Evolutionary conservation across 2,329 filamentous ascomycete genomes (phyloP).

Genomic region (Colletotrichum gigasporum): DNA sequence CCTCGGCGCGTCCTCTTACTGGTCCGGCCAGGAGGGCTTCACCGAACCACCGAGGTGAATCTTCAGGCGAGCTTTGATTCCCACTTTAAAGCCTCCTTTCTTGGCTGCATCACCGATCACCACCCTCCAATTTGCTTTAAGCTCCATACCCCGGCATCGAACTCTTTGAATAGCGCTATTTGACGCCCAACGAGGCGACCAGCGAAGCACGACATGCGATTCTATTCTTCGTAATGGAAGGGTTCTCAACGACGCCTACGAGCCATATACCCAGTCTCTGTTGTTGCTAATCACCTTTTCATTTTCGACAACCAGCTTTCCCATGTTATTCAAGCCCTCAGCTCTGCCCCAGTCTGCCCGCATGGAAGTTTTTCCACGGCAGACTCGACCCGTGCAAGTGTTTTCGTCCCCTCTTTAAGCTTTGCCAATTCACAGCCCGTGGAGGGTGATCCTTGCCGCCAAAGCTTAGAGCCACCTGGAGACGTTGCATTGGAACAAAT

Average conservation of each 20-base stretch:
- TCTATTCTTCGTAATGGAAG: too few species aligned
- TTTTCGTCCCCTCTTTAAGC: conserved; percentile 1
- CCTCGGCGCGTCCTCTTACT: too few species aligned
- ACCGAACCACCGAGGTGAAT: too few species aligned
- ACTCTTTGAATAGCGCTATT: background rate
- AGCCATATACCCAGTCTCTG: too few species aligned
- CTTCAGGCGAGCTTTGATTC: too few species aligned
- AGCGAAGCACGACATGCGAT: background rate
- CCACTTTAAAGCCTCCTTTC: too few species aligned
- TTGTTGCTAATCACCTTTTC: too few species aligned
- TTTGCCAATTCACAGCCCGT: background rate
- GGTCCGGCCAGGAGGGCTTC: too few species aligned
- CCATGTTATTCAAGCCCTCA: too few species aligned
- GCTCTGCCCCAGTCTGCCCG: too few species aligned
- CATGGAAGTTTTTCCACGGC: background rate
- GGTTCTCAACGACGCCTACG: too few species aligned
- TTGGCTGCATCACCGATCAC: background rate
- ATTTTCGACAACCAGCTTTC: too few species aligned
- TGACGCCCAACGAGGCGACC: background rate
- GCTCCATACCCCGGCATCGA: background rate
- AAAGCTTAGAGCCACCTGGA: conserved; percentile 13
- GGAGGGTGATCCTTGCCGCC: conserved; percentile 16
- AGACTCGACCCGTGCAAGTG: background rate
- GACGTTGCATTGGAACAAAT: conserved; percentile 1
- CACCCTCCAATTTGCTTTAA: background rate